A percentile compares a stretch with the other conserved stretches of the same genome.
Evolutionary conservation across 1,284 basidiomycete species (phyloP).

Genomic region (Ganoderma sinense): DNA sequence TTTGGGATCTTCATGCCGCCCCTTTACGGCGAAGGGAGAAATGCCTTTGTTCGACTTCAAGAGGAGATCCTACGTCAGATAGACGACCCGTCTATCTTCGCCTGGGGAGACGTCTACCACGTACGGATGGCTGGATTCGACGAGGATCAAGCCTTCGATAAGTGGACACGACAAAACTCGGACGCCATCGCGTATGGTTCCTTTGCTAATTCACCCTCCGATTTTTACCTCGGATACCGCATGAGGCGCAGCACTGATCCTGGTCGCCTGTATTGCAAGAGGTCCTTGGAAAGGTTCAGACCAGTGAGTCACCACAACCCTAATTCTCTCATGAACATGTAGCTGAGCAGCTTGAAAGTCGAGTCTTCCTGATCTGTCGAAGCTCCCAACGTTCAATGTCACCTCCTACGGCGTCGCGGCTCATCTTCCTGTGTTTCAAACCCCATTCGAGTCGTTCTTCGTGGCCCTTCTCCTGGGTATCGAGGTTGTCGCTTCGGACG

Average conservation of each 20-base stretch:
- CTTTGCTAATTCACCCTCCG: neutral
- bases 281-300: neutral
- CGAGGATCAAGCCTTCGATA: no score
- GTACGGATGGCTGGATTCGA: no score
- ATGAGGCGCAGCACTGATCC: neutral
- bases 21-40: neutral
- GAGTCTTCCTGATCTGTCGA: neutral
- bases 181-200: no score
- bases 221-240: neutral
- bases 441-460: no score
- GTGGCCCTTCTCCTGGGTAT: neutral
- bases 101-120: neutral
- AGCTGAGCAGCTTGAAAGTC: no score
- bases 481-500: neutral
- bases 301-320: neutral
- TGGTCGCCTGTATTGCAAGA: neutral
- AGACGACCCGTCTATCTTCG: neutral
- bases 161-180: no score
- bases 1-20: constrained; percentile 5
- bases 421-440: neutral
- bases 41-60: neutral
- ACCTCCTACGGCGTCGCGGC: neutral
- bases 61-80: neutral
- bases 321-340: no score
- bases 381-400: neutral